A percentile compares a stretch with the other conserved stretches of the same genome.
phyloP scores from a whole-genome alignment of 306 rosid species.

The Luffa aegyptiaca region DNA sequence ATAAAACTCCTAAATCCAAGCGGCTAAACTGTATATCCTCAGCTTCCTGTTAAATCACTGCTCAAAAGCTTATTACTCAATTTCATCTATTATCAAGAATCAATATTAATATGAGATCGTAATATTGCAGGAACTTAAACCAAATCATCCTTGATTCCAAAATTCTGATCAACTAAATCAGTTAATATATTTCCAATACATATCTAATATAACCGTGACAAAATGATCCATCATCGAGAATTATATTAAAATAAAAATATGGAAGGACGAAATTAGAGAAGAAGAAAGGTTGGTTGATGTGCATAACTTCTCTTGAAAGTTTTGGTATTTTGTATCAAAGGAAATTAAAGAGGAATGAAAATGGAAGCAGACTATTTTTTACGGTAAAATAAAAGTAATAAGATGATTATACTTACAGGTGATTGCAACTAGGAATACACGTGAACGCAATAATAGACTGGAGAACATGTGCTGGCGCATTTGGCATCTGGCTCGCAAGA shows the following conservation, averaged over 20 bases:
- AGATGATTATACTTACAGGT: constrained; percentile 24
- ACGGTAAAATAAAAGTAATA: not conserved
- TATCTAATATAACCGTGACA: not conserved
- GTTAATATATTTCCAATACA: not conserved
- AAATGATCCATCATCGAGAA: not conserved
- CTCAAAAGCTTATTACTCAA: not conserved
- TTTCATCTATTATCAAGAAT: not conserved
- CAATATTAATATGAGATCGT: not conserved
- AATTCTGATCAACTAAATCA: not conserved
- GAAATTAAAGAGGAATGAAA: not conserved
- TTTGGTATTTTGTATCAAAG: not conserved
- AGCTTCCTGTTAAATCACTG: not conserved
- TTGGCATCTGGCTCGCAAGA: constrained; percentile 77
- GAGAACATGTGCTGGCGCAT: constrained; percentile 89
- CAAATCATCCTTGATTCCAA: not conserved
- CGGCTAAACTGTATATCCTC: not conserved
- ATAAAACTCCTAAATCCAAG: not conserved
- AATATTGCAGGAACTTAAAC: not conserved
- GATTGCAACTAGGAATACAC: constrained; percentile 50
- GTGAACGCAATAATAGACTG: constrained; percentile 51
- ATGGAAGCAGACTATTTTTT: not conserved
- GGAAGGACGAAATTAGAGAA: not conserved
- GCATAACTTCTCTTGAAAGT: not conserved
- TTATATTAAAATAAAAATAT: not conserved
- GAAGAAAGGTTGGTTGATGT: not conserved